Evolutionary conservation across 331 rosid genomes (phyloP).

Genomic region (Prunus yedoensis): DNA sequence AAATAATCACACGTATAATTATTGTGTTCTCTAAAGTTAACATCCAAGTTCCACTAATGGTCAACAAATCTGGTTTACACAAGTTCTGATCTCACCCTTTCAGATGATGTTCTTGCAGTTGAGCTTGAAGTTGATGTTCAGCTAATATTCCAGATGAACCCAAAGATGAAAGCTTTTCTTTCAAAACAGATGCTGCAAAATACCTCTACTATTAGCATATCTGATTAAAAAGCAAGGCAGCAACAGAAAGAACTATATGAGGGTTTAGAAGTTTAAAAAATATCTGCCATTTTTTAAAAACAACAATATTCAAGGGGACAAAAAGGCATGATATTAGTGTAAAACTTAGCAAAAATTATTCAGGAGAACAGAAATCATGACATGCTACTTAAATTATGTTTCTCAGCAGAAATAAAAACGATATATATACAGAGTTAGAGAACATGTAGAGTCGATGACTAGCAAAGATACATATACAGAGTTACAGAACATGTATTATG

Average conservation of each 20-base stretch:
- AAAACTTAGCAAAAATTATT: not conserved
- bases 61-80: not conserved
- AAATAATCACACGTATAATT: not conserved
- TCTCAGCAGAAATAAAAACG: not conserved
- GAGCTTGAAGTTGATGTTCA: slow-evolving; percentile 98
- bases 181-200: slow-evolving; percentile 85
- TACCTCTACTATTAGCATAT: slow-evolving; percentile 39
- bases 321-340: not conserved
- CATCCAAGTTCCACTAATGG: not conserved
- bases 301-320: not conserved
- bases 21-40: not conserved
- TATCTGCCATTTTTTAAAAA: not conserved
- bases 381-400: slow-evolving; percentile 1
- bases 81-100: slow-evolving; percentile 69
- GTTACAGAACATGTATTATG: not conserved
- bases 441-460: not conserved
- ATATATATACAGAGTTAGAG: not conserved
- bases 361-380: not conserved
- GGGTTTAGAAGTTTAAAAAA: not conserved
- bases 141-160: slow-evolving; percentile 98
- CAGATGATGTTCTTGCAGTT: slow-evolving; percentile 84
- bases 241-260: too few species aligned
- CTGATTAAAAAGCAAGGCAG: too few species aligned
- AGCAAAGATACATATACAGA: not conserved
- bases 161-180: slow-evolving; percentile 82